These are phyloP conservation scores for Arthrinium puccinioides DNA, from an alignment of 2,329 filamentous ascomycete genomes.

Conservation along the genomic window DNA sequence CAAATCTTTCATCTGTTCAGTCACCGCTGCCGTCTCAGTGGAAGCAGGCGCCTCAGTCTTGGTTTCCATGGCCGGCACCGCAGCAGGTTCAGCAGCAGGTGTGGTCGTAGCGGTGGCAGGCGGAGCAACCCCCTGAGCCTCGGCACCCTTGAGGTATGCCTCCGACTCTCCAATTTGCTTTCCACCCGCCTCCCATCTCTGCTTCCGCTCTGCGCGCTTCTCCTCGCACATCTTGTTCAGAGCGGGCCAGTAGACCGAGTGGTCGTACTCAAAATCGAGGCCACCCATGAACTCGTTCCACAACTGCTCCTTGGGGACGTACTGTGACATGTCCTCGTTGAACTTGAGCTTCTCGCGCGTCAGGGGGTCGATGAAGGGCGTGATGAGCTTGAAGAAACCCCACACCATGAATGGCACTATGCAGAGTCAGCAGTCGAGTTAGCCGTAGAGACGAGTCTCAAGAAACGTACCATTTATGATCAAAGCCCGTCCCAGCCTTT, in stretches of 20 bases:
- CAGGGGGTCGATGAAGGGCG: constrained; percentile 90
- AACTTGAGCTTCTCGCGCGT: constrained; percentile 95
- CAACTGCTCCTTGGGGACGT: constrained; percentile 76
- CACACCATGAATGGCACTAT: constrained; percentile 86
- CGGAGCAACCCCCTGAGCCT: constrained; percentile 12
- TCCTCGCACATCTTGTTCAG: constrained; percentile 64
- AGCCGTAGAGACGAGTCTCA: no score
- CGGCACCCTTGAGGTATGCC: constrained; percentile 68
- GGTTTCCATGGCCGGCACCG: background rate
- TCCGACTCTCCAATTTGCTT: constrained; percentile 81
- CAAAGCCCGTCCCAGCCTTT: constrained; percentile 79
- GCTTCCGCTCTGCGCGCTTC: constrained; percentile 52
- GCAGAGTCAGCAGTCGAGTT: constrained; percentile 6
- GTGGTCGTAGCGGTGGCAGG: constrained; percentile 4
- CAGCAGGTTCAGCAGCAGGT: constrained; percentile 4
- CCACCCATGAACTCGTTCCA: constrained; percentile 69
- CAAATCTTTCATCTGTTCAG: background rate
- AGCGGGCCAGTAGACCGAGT: constrained; percentile 81
- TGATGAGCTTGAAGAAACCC: constrained; percentile 94
- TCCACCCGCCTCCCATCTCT: constrained; percentile 74
- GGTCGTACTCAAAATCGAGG: constrained; percentile 87
- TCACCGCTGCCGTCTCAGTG: background rate
- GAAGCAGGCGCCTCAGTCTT: background rate
- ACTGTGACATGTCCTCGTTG: constrained; percentile 82
- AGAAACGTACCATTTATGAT: constrained; percentile 70